Evolutionary conservation across 1,139 yeast genomes (phyloP).

Genomic region (Geotrichum klebahnii): DNA sequence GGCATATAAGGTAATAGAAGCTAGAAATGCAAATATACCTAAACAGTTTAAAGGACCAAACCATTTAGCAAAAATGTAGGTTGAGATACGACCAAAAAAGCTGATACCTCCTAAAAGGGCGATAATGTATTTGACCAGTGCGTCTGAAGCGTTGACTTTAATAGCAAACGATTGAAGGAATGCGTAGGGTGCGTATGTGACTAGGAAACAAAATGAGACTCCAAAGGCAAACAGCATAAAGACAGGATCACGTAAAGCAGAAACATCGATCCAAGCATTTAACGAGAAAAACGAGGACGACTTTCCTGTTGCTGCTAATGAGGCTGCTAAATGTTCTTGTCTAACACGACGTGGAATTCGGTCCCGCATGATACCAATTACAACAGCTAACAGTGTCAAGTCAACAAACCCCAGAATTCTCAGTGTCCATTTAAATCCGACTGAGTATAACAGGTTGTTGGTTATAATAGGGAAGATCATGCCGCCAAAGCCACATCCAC

Average conservation of each 20-base stretch:
- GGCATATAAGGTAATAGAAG: conserved; percentile 11
- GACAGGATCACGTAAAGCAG: conserved; percentile 18
- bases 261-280: conserved; percentile 16
- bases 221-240: conserved; percentile 19
- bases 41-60: conserved; percentile 20
- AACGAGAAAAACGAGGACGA: conserved; percentile 16
- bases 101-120: conserved; percentile 15
- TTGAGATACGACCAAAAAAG: conserved; percentile 18
- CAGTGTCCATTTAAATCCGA: conserved; percentile 52
- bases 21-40: conserved; percentile 3
- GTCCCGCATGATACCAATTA: conserved; percentile 8
- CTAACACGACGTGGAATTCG: conserved; percentile 11
- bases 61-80: conserved; percentile 8
- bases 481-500: conserved; percentile 61
- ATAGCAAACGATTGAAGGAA: conserved; percentile 19
- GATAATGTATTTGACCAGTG: conserved; percentile 15
- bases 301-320: background rate
- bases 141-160: background rate
- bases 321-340: conserved; percentile 4
- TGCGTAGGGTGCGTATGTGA: conserved; percentile 16
- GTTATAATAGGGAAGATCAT: conserved; percentile 46
- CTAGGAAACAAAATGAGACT: conserved; percentile 16
- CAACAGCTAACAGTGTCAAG: conserved; percentile 8
- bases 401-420: conserved; percentile 37
- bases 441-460: conserved; percentile 35